Evolutionary conservation across 257 asterid species (phyloP).

Genomic region (Catharanthus roseus): DNA sequence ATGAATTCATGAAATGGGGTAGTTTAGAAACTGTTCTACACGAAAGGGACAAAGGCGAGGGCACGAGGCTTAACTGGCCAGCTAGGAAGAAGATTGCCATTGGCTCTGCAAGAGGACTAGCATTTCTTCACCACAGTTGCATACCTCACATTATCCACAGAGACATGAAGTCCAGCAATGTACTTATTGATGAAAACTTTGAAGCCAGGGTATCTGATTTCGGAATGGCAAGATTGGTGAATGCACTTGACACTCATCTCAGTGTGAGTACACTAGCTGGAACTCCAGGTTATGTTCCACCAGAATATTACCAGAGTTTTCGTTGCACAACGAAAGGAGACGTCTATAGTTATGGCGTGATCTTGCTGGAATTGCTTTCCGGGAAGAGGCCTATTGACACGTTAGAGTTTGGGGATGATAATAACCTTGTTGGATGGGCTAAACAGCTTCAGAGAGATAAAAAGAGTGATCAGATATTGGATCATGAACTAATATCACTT

Average conservation of each 20-base stretch:
- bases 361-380: conserved; percentile 80
- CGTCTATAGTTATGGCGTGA: conserved; percentile 91
- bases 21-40: conserved; percentile 82
- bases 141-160: conserved; percentile 93
- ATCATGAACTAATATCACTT: conserved; percentile 47
- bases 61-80: conserved; percentile 52
- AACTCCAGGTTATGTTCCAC: conserved; percentile 94
- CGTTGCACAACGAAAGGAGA: conserved; percentile 94
- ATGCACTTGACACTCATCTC: conserved; percentile 78
- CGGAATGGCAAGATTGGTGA: conserved; percentile 92
- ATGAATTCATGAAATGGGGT: conserved; percentile 92
- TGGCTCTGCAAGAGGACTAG: conserved; percentile 89
- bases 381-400: conserved; percentile 90
- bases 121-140: conserved; percentile 97
- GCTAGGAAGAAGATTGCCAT: conserved; percentile 71
- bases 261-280: conserved; percentile 97
- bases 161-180: conserved; percentile 96
- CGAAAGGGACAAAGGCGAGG: conserved; percentile 33
- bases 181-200: conserved; percentile 65
- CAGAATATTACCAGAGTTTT: conserved; percentile 94
- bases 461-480: conserved; percentile 61
- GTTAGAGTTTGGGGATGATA: conserved; percentile 72
- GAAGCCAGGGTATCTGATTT: conserved; percentile 96
- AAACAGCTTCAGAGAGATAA: conserved; percentile 58
- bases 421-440: conserved; percentile 95